These are phyloP conservation scores for Fraxinus velutina DNA, from an alignment of 305 asterid genomes.

Conservation along the genomic window DNA sequence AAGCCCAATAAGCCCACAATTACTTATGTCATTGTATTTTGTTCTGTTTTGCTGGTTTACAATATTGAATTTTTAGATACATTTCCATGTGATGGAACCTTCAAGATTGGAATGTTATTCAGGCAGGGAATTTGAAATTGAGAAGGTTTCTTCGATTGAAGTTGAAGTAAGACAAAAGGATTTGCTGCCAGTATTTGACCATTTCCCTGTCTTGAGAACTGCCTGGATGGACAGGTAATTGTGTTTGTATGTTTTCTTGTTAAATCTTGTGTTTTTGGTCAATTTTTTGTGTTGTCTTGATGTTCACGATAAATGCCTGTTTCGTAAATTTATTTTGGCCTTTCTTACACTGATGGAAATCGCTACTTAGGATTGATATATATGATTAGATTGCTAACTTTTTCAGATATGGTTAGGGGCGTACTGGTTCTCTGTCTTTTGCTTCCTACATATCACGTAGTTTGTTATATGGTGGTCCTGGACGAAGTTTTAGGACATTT, in stretches of 20 bases:
- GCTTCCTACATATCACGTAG: background rate
- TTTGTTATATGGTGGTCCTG: background rate
- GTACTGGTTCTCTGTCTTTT: background rate
- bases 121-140: conserved; percentile 77
- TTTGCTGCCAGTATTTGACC: conserved; percentile 80
- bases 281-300: background rate
- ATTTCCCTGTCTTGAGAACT: conserved; percentile 54
- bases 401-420: background rate
- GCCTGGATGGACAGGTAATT: conserved; percentile 46
- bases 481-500: background rate
- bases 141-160: conserved; percentile 61
- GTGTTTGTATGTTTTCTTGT: background rate
- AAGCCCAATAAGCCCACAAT: background rate
- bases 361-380: background rate
- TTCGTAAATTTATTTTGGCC: background rate
- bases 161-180: conserved; percentile 72
- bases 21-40: conserved; percentile 14
- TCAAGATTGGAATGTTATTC: conserved; percentile 36
- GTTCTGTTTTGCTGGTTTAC: conserved; percentile 16
- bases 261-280: background rate
- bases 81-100: conserved; percentile 66
- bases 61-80: conserved; percentile 45
- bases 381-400: conserved; percentile 5
- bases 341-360: background rate
- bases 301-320: background rate